Conservation (phyloP, 208 protist species). For the Wallacemonas sp. region DNA sequence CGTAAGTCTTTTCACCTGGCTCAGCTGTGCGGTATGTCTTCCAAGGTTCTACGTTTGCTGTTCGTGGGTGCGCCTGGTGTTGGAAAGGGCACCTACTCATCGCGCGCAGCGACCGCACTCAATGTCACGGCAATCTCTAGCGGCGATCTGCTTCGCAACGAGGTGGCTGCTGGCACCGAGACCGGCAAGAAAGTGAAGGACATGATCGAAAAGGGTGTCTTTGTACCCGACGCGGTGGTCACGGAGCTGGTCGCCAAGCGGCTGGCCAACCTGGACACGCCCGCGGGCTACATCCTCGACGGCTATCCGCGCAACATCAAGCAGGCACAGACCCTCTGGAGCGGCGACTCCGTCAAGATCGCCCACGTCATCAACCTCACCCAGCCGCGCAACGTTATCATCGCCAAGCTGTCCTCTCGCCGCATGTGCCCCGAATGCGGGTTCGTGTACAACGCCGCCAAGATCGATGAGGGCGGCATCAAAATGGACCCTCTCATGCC, state of each 20-base stretch:
- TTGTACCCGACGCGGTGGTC: slow-evolving; percentile 82
- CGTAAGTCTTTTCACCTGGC: neutral
- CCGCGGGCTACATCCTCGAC: slow-evolving; percentile 88
- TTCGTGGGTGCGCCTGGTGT: slow-evolving; percentile 91
- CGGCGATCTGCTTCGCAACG: slow-evolving; percentile 91
- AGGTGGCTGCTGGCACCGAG: slow-evolving; percentile 46
- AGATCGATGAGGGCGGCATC: slow-evolving; percentile 70
- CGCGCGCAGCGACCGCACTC: slow-evolving; percentile 69
- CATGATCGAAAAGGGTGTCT: slow-evolving; percentile 62
- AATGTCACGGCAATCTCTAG: slow-evolving; percentile 85
- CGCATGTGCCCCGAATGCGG: slow-evolving; percentile 74
- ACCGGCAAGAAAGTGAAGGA: slow-evolving; percentile 50
- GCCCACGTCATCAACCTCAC: slow-evolving; percentile 82
- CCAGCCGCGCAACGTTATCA: slow-evolving; percentile 72
- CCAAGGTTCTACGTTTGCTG: slow-evolving; percentile 53
- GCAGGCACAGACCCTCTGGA: slow-evolving; percentile 77
- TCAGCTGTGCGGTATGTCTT: slow-evolving; percentile 18
- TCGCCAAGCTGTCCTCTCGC: slow-evolving; percentile 68
- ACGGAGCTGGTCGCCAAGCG: slow-evolving; percentile 56
- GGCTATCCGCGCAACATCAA: slow-evolving; percentile 90
- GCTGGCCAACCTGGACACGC: slow-evolving; percentile 20
- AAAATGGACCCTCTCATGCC: slow-evolving; percentile 82
- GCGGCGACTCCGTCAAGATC: slow-evolving; percentile 42
- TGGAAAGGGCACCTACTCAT: slow-evolving; percentile 94
- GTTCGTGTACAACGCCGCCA: slow-evolving; percentile 72